A percentile compares a stretch with the other conserved stretches of the same genome.
Conservation (phyloP, 352 stramenopile genomes). For the Hyaloperonospora arabidopsidis region DNA sequence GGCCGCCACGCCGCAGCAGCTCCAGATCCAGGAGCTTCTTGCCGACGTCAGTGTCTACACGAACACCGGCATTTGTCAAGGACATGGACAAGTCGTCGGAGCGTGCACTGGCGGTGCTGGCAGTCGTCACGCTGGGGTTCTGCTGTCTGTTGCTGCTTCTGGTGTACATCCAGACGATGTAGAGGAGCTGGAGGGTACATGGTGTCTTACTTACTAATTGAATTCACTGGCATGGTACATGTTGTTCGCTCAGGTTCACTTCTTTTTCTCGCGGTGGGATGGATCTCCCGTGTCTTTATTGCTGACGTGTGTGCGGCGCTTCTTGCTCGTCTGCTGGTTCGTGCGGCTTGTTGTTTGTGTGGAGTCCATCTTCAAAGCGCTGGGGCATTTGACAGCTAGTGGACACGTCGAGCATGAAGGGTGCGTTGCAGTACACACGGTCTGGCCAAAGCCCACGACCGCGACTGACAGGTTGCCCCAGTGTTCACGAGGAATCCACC, state of each 20-base stretch:
- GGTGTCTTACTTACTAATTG: constrained; percentile 13
- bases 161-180: constrained; percentile 27
- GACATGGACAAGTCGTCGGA: constrained; percentile 30
- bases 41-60: constrained; percentile 11
- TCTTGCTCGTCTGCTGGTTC: constrained; percentile 11
- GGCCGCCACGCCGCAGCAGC: constrained; percentile 9
- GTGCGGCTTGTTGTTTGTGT: background rate
- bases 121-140: constrained; percentile 27
- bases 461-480: constrained; percentile 55
- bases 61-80: constrained; percentile 9
- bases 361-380: constrained; percentile 27
- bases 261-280: background rate
- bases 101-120: constrained; percentile 30
- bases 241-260: background rate
- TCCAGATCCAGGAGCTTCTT: constrained; percentile 12
- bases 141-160: constrained; percentile 28
- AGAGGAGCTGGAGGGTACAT: constrained; percentile 5
- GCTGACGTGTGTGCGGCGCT: background rate
- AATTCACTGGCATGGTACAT: background rate
- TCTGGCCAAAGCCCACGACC: constrained; percentile 73
- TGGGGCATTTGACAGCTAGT: constrained; percentile 45
- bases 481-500: constrained; percentile 51
- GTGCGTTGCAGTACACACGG: constrained; percentile 41
- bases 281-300: background rate
- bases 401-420: constrained; percentile 54